A percentile compares a stretch with the other conserved stretches of the same genome.
Conservation (phyloP, 768 basidiomycete species). For the Tricholoma matsutake region DNA sequence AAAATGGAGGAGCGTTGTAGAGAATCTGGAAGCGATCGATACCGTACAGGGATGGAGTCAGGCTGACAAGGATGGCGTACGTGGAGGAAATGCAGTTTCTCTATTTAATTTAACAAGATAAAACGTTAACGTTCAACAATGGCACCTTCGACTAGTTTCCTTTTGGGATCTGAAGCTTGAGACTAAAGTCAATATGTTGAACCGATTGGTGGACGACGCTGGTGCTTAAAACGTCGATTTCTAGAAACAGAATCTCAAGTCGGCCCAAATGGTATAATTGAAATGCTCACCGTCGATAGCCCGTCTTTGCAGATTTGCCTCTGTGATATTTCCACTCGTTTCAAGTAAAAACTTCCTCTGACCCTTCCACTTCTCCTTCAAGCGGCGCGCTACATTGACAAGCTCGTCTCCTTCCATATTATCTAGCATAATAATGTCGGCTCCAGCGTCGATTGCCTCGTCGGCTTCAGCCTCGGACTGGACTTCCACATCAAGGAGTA, state of each 20-base stretch:
- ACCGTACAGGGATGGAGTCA: constrained; percentile 58
- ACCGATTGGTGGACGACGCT: constrained; percentile 89
- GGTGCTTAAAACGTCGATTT: constrained; percentile 93
- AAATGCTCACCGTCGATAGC: constrained; percentile 71
- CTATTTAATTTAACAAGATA: constrained; percentile 54
- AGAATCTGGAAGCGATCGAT: constrained; percentile 80
- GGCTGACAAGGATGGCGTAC: constrained; percentile 59
- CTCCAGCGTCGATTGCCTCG: constrained; percentile 96
- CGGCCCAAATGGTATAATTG: background rate
- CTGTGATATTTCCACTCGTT: constrained; percentile 93
- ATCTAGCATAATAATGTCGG: constrained; percentile 94
- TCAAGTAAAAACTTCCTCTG: constrained; percentile 87
- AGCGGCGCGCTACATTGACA: constrained; percentile 56
- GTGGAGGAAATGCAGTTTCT: constrained; percentile 68
- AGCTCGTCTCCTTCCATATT: constrained; percentile 83
- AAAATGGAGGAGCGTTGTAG: constrained; percentile 83
- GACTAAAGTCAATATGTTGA: constrained; percentile 92
- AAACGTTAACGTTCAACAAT: constrained; percentile 7
- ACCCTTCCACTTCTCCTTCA: constrained; percentile 80
- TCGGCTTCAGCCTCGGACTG: constrained; percentile 85
- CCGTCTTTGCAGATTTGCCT: constrained; percentile 74
- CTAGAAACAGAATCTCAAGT: constrained; percentile 34
- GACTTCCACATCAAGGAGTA: constrained; percentile 93
- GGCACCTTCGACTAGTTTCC: constrained; percentile 6
- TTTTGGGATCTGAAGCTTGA: constrained; percentile 81